Conservation (phyloP, 139 green algal genomes). For the Closterium sp. region DNA sequence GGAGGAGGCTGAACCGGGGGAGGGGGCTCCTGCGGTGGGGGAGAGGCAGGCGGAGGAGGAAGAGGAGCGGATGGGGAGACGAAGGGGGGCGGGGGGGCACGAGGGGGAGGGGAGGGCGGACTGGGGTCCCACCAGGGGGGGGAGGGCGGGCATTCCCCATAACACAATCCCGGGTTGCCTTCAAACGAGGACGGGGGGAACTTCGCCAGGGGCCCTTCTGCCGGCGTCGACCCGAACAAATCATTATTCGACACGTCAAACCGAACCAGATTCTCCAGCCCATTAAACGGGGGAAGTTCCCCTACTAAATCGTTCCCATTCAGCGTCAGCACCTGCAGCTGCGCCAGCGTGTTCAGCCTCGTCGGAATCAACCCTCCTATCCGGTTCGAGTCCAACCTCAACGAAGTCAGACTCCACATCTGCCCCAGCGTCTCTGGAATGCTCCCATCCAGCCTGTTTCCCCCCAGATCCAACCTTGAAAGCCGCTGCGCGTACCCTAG, state of each 20-base stretch:
- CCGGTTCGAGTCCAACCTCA: not conserved
- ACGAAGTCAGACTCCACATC: not conserved
- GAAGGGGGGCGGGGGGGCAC: not conserved
- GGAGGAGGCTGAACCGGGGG: not conserved
- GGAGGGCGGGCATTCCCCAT: not conserved
- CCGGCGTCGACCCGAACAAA: not conserved
- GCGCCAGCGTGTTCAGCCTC: not conserved
- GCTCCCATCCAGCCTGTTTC: not conserved
- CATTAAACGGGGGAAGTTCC: not conserved
- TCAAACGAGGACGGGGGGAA: not conserved
- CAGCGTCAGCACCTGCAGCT: not conserved
- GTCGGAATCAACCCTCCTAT: not conserved
- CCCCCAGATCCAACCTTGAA: not conserved
- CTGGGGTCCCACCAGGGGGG: not conserved
- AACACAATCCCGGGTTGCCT: not conserved
- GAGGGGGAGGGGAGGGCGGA: not conserved
- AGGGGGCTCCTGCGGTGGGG: not conserved
- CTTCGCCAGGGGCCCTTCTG: not conserved
- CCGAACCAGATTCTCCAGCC: not conserved
- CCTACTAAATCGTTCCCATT: not conserved
- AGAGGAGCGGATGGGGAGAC: not conserved
- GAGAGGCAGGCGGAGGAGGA: not conserved
- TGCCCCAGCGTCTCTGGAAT: not conserved
- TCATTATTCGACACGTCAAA: not conserved
- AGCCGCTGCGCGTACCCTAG: not conserved